These are phyloP conservation scores for Xenosphaeropsis pyriputrescens DNA, from an alignment of 2,329 filamentous ascomycete species.

Conservation along the genomic window DNA sequence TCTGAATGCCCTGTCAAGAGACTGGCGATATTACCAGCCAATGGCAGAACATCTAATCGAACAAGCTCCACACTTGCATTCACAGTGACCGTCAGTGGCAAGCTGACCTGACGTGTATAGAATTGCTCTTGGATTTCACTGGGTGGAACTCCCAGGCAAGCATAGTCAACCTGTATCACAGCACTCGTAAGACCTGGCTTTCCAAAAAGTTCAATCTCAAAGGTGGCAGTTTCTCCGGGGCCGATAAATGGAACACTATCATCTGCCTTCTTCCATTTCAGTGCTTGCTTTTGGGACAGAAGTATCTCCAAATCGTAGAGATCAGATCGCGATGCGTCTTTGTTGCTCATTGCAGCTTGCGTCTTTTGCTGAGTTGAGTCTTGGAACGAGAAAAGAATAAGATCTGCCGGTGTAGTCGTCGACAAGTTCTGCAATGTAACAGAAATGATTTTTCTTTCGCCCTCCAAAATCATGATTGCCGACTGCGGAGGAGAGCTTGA, in stretches of 20 bases:
- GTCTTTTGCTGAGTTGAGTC: constrained; percentile 73
- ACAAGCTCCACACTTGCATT: constrained; percentile 79
- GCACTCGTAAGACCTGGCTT: constrained; percentile 73
- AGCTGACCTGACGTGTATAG: constrained; percentile 68
- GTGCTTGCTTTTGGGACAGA: constrained; percentile 57
- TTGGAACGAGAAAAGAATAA: constrained; percentile 77
- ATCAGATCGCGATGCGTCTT: constrained; percentile 65
- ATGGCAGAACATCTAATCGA: constrained; percentile 63
- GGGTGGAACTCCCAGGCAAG: constrained; percentile 57
- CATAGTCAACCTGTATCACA: constrained; percentile 75
- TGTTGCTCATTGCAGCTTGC: constrained; percentile 58
- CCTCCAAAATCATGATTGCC: constrained; percentile 84
- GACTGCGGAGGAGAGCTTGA: constrained; percentile 69
- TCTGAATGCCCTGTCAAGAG: constrained; percentile 23
- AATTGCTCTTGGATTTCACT: constrained; percentile 58
- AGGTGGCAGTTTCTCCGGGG: constrained; percentile 52
- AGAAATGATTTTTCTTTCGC: constrained; percentile 64
- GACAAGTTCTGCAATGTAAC: constrained; percentile 73
- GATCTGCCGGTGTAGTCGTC: constrained; percentile 55
- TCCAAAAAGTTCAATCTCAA: constrained; percentile 74
- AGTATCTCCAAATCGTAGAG: constrained; percentile 78
- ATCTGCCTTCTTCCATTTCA: constrained; percentile 36
- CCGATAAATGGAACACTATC: constrained; percentile 42
- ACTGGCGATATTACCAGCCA: constrained; percentile 50
- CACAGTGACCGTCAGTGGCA: constrained; percentile 77